Base-by-base conservation (phyloP, 2,329 filamentous ascomycete genomes). In the Metarhizium robertsii region DNA sequence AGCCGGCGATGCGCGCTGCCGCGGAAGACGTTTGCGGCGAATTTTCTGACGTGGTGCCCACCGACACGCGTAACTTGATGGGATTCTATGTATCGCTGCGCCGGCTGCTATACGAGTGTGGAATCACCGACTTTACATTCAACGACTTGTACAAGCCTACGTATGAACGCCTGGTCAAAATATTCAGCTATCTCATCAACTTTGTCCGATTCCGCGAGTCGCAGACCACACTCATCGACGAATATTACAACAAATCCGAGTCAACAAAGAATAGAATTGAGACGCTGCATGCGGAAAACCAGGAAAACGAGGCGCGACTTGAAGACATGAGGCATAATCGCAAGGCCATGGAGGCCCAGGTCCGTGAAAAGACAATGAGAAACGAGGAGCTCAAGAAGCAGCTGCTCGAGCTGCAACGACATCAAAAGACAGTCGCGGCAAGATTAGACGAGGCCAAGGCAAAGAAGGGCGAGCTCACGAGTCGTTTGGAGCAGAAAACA, bases 171-270 rank as follows among this genome's bases (percentile, higher is more conserved):
- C 80, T 97, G 14, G 87, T 92, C 66, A 95, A 94, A 75, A 95
- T 97, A 66, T 94, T 99, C 69, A 95, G 90, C 61, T 96, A 96
- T 72, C 83, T 97, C 60, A 99, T 99, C 77, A 99, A 99, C 73
- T 99, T 99, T 72, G 92, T 97, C 62, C 86, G 94, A 53, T 99
- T 97, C 74, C 88, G 94, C 64, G 92, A 96, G 74, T 91, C 87
- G 59, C 92, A 97, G 71, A 95, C 91, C 1, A 77, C 78, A 43
- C 84, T 94, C 34, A 96, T 97, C 60, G 92, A 96, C 68, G 84
- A 95, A 69, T 88, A 97, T 72, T 94, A 94, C 75, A 94, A 96
- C 76, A 92, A 90, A 65, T 83, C 88, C 13, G 90, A 96, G 71
- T 83, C 82, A 57, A 92, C 88, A 2, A 96, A 96, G 73, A 78